Evolutionary conservation across 2,329 filamentous ascomycete species (phyloP).

Genomic region (Penicillium sp.): DNA sequence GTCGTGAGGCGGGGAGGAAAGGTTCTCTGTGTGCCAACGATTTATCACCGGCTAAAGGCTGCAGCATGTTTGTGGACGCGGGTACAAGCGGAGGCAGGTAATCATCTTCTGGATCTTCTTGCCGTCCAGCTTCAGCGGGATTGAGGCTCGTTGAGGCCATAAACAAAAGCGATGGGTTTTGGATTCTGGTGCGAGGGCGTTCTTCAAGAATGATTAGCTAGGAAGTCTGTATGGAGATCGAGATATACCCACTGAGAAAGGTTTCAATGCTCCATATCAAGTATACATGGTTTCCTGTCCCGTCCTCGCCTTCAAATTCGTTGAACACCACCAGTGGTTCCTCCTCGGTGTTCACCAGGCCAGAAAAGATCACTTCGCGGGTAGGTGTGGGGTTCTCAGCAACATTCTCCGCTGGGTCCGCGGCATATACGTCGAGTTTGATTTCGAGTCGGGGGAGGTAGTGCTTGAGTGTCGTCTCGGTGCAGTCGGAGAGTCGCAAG

Average conservation of each 20-base stretch:
- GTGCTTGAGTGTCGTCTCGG: slow-evolving; percentile 52
- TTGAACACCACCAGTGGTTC: slow-evolving; percentile 52
- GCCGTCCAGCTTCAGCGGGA: slow-evolving; percentile 44
- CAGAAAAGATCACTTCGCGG: slow-evolving; percentile 50
- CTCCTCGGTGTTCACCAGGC: slow-evolving; percentile 40
- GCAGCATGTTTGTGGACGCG: slow-evolving; percentile 61
- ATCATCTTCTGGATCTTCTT: slow-evolving; percentile 48
- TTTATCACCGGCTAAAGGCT: slow-evolving; percentile 58
- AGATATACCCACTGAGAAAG: slow-evolving; percentile 42
- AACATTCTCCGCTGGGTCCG: slow-evolving; percentile 45
- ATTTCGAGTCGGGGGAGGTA: slow-evolving; percentile 55
- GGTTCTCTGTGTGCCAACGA: slow-evolving; percentile 52
- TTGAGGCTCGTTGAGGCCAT: slow-evolving; percentile 53
- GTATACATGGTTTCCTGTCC: slow-evolving; percentile 45
- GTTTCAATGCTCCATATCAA: slow-evolving; percentile 51
- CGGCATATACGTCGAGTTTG: slow-evolving; percentile 55
- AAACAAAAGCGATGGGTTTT: slow-evolving; percentile 62
- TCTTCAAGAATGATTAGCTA: slow-evolving; percentile 31
- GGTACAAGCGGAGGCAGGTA: slow-evolving; percentile 60
- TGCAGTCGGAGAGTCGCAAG: slow-evolving; percentile 55
- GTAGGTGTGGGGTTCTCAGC: slow-evolving; percentile 43
- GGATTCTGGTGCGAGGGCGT: slow-evolving; percentile 56
- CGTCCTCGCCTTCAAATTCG: slow-evolving; percentile 45
- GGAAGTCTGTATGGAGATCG: background rate
- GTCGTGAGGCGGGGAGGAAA: slow-evolving; percentile 61